Base-by-base conservation (phyloP, 331 rosid species). In the Stylosanthes scabra region DNA sequence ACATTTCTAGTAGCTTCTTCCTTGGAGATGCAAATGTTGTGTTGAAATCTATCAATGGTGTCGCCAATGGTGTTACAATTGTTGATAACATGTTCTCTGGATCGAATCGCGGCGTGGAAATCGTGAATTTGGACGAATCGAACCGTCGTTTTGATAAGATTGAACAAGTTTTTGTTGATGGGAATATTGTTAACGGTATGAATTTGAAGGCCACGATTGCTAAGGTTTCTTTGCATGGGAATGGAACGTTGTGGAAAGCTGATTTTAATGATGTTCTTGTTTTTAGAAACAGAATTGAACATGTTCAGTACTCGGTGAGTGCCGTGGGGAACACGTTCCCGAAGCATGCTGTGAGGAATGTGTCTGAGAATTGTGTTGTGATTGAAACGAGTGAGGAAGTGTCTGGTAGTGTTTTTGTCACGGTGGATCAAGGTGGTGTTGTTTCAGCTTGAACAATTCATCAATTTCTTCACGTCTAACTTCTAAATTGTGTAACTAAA, bases 1-100 rank as follows among this genome's bases (percentile, higher is more conserved):
- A 82, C 8, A 84, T 93, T 50, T 73, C 96, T 7, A 83, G 92
- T 34, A 85, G 71, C 2, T 91, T 93, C 63, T 93, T 93, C 86
- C 90, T 91, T n/a, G 98, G 97, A 13, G 93, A 91, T 42, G 96
- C 97, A 1, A 77, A 78, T 8, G 60, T 94, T 64, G 82, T 86
- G 2, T 64, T 93, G 6, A 93, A 91, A 78, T 93, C 98, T 50
- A 57, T 89, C 3, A 86, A 85, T 3, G 98, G 98, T 2, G 60
- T 91, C 1, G 88, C 76, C 0, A 84, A 41, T 58, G 97, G 96
- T 49, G 74, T 94, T 20, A 91, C 78, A 13, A 87, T 94, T 66
- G 97, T 94, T 16, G 91, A 91, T 55, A 94, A 94, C 62, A 91
- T 88, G 93, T 94, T 94, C 68, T 74, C 88, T 58, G 98, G 98